phyloP scores from a whole-genome alignment of 208 protist species.

The Trypanosoma cruzi region DNA sequence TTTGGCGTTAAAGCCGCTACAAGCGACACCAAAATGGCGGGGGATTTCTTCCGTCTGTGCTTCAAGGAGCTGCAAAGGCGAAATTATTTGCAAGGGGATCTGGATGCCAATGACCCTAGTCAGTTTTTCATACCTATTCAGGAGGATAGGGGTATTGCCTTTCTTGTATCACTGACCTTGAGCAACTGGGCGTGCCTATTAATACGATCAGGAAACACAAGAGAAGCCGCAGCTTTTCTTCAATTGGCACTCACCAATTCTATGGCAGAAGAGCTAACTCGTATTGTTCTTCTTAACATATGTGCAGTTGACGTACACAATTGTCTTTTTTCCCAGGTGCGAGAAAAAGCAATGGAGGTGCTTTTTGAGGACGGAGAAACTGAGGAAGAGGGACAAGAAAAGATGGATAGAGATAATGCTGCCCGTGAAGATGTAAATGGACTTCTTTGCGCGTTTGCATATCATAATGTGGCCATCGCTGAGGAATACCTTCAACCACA shows the following conservation, averaged over 20 bases:
- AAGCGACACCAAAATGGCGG: conserved; percentile 15
- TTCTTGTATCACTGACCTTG: conserved; percentile 49
- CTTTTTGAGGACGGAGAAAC: conserved; percentile 3
- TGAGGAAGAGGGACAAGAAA: not conserved
- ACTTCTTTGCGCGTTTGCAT: conserved; percentile 24
- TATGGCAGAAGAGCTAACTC: conserved; percentile 11
- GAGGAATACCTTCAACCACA: conserved; percentile 22
- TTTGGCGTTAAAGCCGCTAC: conserved; percentile 12
- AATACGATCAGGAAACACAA: conserved; percentile 23
- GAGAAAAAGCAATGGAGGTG: conserved; percentile 19
- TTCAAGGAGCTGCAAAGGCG: conserved; percentile 26
- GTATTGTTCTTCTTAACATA: conserved; percentile 29
- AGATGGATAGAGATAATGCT: not conserved
- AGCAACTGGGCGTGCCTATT: conserved; percentile 61
- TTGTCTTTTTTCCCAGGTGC: conserved; percentile 23
- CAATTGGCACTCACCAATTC: conserved; percentile 12
- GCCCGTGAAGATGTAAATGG: conserved; percentile 6
- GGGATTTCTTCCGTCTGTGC: conserved; percentile 34
- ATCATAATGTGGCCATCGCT: conserved; percentile 30
- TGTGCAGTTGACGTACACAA: conserved; percentile 24
- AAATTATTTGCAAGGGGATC: conserved; percentile 7
- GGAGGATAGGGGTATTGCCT: conserved; percentile 29
- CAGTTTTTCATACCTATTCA: not conserved
- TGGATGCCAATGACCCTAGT: not conserved
- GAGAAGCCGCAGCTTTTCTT: conserved; percentile 13